Conservation (phyloP, 345 rosid species). For the Pelargonium nanum region DNA sequence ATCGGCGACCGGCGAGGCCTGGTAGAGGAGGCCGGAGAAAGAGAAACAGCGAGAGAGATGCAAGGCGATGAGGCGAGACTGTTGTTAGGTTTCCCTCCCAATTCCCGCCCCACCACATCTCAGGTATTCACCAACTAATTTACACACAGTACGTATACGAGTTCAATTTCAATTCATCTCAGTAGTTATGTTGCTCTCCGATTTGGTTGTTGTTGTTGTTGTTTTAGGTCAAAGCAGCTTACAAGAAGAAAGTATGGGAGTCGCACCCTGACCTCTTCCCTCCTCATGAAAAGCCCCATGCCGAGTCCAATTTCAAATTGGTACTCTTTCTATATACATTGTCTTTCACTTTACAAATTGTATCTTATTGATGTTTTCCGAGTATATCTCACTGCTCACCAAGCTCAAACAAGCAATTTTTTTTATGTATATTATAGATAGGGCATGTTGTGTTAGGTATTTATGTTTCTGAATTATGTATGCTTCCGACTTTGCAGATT, state of each 20-base stretch:
- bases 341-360: background rate
- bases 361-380: background rate
- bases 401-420: background rate
- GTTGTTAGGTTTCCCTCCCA: conserved; percentile 63
- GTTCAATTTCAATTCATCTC: background rate
- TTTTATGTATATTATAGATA: background rate
- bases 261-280: conserved; percentile 89
- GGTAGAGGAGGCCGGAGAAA: too few relatives aligned
- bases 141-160: background rate
- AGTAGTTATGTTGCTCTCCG: background rate
- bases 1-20: background rate
- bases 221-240: conserved; percentile 70
- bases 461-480: too few relatives aligned
- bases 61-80: conserved; percentile 65
- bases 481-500: conserved; percentile 29
- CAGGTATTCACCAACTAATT: conserved; percentile 33
- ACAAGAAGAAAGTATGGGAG: conserved; percentile 73
- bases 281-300: conserved; percentile 41
- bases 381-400: too few relatives aligned
- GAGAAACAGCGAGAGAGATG: conserved; percentile 28
- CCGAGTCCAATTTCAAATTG: conserved; percentile 74
- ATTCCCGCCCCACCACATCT: conserved; percentile 46
- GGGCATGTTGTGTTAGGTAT: too few relatives aligned
- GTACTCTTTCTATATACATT: conserved; percentile 13
- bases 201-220: background rate